Evolutionary conservation across 2,329 filamentous ascomycete genomes (phyloP), one percentile per base, ranked within the genome.

Genomic region (Cyphellophora attinorum): DNA sequence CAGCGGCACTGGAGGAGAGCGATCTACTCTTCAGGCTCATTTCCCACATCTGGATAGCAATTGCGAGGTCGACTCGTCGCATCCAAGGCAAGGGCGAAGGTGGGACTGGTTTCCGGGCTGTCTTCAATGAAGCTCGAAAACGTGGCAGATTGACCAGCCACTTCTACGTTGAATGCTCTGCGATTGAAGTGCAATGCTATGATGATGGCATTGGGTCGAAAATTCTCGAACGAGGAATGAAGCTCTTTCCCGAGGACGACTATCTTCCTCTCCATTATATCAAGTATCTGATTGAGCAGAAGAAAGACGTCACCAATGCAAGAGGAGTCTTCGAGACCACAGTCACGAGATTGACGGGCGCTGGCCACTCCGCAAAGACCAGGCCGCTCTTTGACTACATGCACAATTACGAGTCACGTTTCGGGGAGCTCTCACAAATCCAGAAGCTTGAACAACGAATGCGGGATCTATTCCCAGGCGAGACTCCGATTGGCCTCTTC

Each of bases 261-360:
- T 72, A 78, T 38, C 96, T 96, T 60, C 85, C 93, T 44, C 72
- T 98, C 33, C 88, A 96, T 58, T 96, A 98, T 57, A 70, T 98
- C 50, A 95, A 94, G 63, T 91, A 94, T 58, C 66, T 98, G 40
- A 82, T 96, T 50, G 81, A 83, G 10, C 85, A 84, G 54, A 89
- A 93, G 49, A n/a, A n/a, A n/a, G 91, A 98, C 58, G 80, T 86
- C 31, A 94, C 85, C 19, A 95, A 98, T 69, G 91, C 91, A 19
- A 77, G 91, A 46, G 88, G 91, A 6, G 86, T 95, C 2, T 98
- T 98, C 51, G 91, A 96, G 57, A 95, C 88, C 11, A 86, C 88
- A 11, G 84, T 95, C 40, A 84, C 81, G 52, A 80, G 80, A 42
- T 72, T 96, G 28, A 74, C 81, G 5, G 72, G 81, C 15, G 34